phyloP scores from a whole-genome alignment of 2,329 filamentous ascomycete species.

The Colletotrichum sp. region DNA sequence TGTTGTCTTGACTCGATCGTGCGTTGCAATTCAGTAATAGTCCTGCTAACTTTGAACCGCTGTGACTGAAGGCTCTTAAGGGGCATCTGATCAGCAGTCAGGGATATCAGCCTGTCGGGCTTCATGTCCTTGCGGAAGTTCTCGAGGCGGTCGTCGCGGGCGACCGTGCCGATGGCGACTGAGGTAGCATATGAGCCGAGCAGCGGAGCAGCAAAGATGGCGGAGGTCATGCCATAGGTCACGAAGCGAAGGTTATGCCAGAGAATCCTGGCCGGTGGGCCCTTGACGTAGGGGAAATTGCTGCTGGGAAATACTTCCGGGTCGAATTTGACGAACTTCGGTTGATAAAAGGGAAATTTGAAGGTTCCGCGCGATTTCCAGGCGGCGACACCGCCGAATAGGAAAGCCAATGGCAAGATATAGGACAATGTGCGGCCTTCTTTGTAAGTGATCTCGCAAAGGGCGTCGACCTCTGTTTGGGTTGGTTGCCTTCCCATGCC shows the following conservation, averaged over 20 bases:
- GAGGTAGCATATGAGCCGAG: slow-evolving; percentile 32
- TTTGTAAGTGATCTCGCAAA: slow-evolving; percentile 30
- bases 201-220: slow-evolving; percentile 30
- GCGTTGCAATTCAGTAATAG: neutral
- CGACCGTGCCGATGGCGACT: neutral
- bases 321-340: slow-evolving; percentile 34
- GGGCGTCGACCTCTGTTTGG: slow-evolving; percentile 39
- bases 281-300: slow-evolving; percentile 27
- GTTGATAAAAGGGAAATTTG: slow-evolving; percentile 46
- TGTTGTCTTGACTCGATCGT: neutral
- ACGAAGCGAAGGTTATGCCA: slow-evolving; percentile 44
- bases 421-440: slow-evolving; percentile 35
- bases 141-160: slow-evolving; percentile 3
- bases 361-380: slow-evolving; percentile 35
- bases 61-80: neutral
- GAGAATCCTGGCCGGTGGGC: slow-evolving; percentile 25
- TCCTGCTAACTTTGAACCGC: neutral
- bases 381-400: slow-evolving; percentile 28
- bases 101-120: neutral
- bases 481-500: slow-evolving; percentile 30
- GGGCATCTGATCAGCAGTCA: neutral
- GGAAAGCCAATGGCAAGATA: slow-evolving; percentile 28
- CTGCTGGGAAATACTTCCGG: slow-evolving; percentile 33
- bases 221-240: slow-evolving; percentile 33
- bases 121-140: slow-evolving; percentile 14